These are phyloP conservation scores for Solanum hybrid DNA, from an alignment of 305 asterid genomes.

Conservation along the genomic window DNA sequence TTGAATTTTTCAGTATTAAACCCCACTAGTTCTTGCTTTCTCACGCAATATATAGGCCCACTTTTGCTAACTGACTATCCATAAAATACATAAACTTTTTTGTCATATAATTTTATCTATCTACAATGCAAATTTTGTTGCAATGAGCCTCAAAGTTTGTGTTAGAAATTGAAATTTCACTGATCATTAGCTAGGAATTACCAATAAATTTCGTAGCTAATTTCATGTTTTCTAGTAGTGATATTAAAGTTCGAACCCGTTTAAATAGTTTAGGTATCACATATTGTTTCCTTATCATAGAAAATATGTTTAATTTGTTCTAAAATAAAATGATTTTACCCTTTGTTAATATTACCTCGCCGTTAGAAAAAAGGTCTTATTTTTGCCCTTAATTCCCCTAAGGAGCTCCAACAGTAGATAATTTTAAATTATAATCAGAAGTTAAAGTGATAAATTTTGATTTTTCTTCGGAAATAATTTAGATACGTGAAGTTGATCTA, in stretches of 20 bases:
- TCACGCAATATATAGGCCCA: slow-evolving; percentile 9
- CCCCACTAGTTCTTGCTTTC: slow-evolving; percentile 13
- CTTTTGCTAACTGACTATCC: not conserved
- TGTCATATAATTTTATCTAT: not conserved
- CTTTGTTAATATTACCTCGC: not conserved
- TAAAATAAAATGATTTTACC: not conserved
- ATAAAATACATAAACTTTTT: not conserved
- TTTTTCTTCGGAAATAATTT: too few species aligned
- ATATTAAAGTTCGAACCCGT: not conserved
- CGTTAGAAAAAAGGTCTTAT: too few species aligned
- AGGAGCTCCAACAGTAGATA: not conserved
- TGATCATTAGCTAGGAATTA: not conserved
- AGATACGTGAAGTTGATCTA: too few species aligned
- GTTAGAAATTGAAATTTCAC: not conserved
- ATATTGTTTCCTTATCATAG: too few species aligned
- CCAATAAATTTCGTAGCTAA: too few species aligned
- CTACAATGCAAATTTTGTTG: not conserved
- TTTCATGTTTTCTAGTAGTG: not conserved
- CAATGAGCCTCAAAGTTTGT: not conserved
- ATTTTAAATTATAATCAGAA: too few species aligned
- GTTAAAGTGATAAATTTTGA: fast-evolving
- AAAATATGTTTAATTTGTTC: too few species aligned
- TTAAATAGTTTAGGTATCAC: not conserved
- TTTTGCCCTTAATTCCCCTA: not conserved
- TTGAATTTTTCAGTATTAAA: not conserved